Evolutionary conservation across 345 rosid species (phyloP).

Genomic region (Theobroma cacao): DNA sequence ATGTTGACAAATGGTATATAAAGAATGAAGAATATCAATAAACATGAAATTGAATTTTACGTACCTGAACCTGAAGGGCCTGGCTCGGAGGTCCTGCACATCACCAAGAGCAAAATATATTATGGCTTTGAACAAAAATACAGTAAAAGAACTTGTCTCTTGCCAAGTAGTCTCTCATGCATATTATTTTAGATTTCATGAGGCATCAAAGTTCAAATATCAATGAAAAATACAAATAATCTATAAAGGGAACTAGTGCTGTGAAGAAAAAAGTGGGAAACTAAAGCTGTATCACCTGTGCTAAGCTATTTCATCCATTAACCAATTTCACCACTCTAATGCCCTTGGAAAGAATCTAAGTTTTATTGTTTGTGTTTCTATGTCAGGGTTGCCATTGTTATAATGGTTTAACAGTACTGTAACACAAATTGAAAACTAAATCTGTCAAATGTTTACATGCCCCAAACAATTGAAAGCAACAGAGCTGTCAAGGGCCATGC

Average conservation of each 20-base stretch:
- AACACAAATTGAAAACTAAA: not conserved
- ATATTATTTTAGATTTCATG: not conserved
- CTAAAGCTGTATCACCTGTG: not conserved
- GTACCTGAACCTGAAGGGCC: slow-evolving; percentile 46
- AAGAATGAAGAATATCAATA: not conserved
- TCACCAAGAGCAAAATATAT: slow-evolving; percentile 12
- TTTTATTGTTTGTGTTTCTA: not conserved
- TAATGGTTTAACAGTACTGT: not conserved
- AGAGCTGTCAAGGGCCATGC: not conserved
- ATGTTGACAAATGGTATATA: not conserved
- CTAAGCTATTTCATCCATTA: not conserved
- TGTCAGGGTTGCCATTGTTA: too few relatives aligned
- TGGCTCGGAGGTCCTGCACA: slow-evolving; percentile 56
- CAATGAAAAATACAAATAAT: not conserved
- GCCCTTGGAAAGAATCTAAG: not conserved
- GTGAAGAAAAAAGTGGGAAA: not conserved
- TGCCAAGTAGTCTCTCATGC: not conserved
- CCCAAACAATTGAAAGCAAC: not conserved
- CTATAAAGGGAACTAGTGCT: not conserved
- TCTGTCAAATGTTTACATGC: not conserved
- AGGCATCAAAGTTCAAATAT: not conserved
- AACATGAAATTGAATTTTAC: slow-evolving; percentile 9
- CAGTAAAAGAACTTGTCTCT: not conserved
- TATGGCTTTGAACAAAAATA: not conserved
- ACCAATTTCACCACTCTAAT: not conserved